Base-by-base conservation (phyloP, 148 eudicot species). In the Oxyria digyna region DNA sequence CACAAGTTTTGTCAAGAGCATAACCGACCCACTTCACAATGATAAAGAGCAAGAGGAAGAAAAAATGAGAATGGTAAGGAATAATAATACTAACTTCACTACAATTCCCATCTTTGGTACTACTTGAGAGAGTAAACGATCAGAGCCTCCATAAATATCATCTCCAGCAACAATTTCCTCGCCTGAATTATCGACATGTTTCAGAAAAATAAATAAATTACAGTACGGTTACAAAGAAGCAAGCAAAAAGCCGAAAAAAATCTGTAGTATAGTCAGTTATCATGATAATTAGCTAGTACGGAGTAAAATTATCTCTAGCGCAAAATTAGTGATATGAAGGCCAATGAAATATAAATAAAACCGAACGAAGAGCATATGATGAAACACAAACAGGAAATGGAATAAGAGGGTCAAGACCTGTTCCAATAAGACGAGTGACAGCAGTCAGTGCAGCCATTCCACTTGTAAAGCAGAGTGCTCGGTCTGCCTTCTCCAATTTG, bases 371-470 rank as follows among this genome's bases (percentile, higher is more conserved):
- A 40, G 4, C 42, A 62, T n/a, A n/a, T 40, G 67, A 68, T 41
- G n/a, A 13, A 29, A 69, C 29, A 0, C 8, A 27, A 27, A 26
- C 37, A 59, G 35, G 20, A 59, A 59, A 59, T 14, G 20, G 38
- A 59, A 59, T 33, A 59, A 14, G n/a, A 59, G 37, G 18, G 42
- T 40, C 24, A 70, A 54, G 46, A 91, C 99, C 99, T 68, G 91
- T 79, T 81, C 81, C 84, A 75, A 95, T 81, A 72, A 95, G 96
- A 87, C 72, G 99, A 72, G 93, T 71, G 45, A 95, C 99, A 50
- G 97, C 96, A 78, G 97, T 73, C 77, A 95, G 87, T 48, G 99
- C 99, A 76, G 99, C 99, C 99, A 95, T 95, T 74, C 99, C 99
- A 84, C 97, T 95, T 49, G 99, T 88, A 75, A 95, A 95, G 88